phyloP scores from a whole-genome alignment of 768 basidiomycete species.

The Termitomyces sp. region DNA sequence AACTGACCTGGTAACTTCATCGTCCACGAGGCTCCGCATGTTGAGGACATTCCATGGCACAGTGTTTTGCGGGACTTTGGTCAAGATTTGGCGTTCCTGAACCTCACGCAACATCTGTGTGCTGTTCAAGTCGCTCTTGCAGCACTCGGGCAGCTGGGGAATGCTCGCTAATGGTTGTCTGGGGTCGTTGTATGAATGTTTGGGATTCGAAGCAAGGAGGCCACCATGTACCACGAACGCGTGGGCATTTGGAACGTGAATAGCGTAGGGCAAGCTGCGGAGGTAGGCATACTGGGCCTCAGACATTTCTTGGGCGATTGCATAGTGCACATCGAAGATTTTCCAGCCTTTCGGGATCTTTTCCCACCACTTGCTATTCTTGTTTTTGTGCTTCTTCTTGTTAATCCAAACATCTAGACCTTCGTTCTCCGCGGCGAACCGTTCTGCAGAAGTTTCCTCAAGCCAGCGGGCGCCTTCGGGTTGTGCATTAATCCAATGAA shows the following conservation, averaged over 20 bases:
- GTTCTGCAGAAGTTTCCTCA: slow-evolving; percentile 36
- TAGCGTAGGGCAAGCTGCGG: slow-evolving; percentile 60
- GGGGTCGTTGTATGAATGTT: slow-evolving; percentile 37
- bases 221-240: slow-evolving; percentile 82
- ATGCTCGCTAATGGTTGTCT: slow-evolving; percentile 69
- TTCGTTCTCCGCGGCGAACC: slow-evolving; percentile 29
- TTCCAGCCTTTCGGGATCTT: slow-evolving; percentile 66
- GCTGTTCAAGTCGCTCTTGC: slow-evolving; percentile 13
- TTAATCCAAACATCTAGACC: slow-evolving; percentile 38
- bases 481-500: slow-evolving; percentile 62
- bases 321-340: slow-evolving; percentile 73
- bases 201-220: slow-evolving; percentile 68
- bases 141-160: slow-evolving; percentile 31
- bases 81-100: slow-evolving; percentile 68
- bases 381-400: slow-evolving; percentile 21
- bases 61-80: slow-evolving; percentile 67
- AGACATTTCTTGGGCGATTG: slow-evolving; percentile 65
- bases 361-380: slow-evolving; percentile 36
- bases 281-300: slow-evolving; percentile 66
- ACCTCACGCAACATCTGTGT: slow-evolving; percentile 41
- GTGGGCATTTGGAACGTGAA: slow-evolving; percentile 75
- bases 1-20: slow-evolving; percentile 39
- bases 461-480: slow-evolving; percentile 56
- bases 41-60: slow-evolving; percentile 77
- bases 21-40: slow-evolving; percentile 53